Percentiles rank a stretch among this genome's conserved stretches.
These are phyloP conservation scores for Dacryopinax primogenitus DNA, from an alignment of 768 basidiomycete genomes.

Conservation along the genomic window DNA sequence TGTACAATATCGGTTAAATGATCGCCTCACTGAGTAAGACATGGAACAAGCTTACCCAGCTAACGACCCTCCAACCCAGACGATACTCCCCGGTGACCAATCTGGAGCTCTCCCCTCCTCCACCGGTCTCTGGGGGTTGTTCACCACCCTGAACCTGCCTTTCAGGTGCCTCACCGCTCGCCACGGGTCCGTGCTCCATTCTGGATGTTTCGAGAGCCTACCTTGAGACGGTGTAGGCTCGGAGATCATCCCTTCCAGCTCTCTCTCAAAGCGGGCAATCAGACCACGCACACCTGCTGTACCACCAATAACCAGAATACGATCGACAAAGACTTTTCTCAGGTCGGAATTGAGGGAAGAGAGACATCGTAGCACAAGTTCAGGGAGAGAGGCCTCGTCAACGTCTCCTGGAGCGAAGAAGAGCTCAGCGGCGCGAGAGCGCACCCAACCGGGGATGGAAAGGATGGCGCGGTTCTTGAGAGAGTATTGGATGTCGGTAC, in stretches of 20 bases:
- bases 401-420: constrained; percentile 83
- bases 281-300: constrained; percentile 88
- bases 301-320: constrained; percentile 61
- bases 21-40: background rate
- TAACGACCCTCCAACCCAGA: constrained; percentile 89
- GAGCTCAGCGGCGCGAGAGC: constrained; percentile 82
- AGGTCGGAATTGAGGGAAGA: constrained; percentile 25
- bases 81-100: constrained; percentile 64
- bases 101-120: constrained; percentile 66
- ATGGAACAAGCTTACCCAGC: constrained; percentile 52
- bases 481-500: constrained; percentile 45
- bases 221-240: background rate
- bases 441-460: constrained; percentile 85
- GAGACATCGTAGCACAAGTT: constrained; percentile 55
- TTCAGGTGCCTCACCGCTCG: constrained; percentile 56
- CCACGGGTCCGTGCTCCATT: constrained; percentile 45
- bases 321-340: constrained; percentile 46
- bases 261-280: constrained; percentile 71
- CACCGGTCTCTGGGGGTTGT: constrained; percentile 58
- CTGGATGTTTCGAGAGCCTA: constrained; percentile 15
- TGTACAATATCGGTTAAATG: constrained; percentile 24
- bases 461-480: constrained; percentile 59
- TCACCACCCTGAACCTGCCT: constrained; percentile 66
- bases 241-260: constrained; percentile 41
- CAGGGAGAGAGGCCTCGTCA: constrained; percentile 73